Conservation (phyloP, 441 rosid species). For the Macaranga tanarius region DNA sequence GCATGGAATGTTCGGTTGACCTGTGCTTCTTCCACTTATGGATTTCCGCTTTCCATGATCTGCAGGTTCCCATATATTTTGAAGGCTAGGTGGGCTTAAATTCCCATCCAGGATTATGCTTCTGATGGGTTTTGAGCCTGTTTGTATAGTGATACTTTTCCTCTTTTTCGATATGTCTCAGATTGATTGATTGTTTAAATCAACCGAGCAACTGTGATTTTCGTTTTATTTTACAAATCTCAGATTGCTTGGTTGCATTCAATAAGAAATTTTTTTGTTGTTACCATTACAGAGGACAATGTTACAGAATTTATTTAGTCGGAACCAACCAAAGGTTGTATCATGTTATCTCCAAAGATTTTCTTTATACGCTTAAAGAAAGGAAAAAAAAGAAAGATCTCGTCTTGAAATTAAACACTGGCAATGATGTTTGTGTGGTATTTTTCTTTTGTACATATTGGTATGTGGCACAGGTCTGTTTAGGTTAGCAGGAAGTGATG, state of each 20-base stretch:
- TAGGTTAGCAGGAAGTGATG: background rate
- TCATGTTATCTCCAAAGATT: slow-evolving; percentile 6
- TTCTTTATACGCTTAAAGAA: slow-evolving; percentile 6
- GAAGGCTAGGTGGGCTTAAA: slow-evolving; percentile 13
- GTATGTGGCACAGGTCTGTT: background rate
- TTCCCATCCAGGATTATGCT: slow-evolving; percentile 2
- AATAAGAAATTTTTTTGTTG: slow-evolving; percentile 25
- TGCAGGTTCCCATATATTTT: slow-evolving; percentile 29
- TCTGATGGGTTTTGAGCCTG: slow-evolving; percentile 9
- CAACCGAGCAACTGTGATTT: slow-evolving; percentile 51
- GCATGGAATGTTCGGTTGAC: background rate
- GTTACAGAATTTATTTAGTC: slow-evolving; percentile 24
- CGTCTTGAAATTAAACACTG: slow-evolving; percentile 5
- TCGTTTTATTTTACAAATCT: slow-evolving; percentile 44
- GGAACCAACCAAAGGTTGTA: slow-evolving; percentile 28
- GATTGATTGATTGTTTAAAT: slow-evolving; percentile 47
- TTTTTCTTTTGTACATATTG: background rate
- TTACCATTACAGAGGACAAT: slow-evolving; percentile 11
- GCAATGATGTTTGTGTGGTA: background rate
- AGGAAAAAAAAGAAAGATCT: slow-evolving; percentile 2
- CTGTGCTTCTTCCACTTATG: background rate
- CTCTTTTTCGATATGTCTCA: slow-evolving; percentile 12
- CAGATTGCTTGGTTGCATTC: slow-evolving; percentile 56
- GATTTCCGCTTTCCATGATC: slow-evolving; percentile 2
- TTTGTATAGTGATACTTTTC: slow-evolving; percentile 21